Evolutionary conservation across 148 eudicot genomes (phyloP), one percentile per base, ranked within the genome.

Genomic region (Arbutus unedo): DNA sequence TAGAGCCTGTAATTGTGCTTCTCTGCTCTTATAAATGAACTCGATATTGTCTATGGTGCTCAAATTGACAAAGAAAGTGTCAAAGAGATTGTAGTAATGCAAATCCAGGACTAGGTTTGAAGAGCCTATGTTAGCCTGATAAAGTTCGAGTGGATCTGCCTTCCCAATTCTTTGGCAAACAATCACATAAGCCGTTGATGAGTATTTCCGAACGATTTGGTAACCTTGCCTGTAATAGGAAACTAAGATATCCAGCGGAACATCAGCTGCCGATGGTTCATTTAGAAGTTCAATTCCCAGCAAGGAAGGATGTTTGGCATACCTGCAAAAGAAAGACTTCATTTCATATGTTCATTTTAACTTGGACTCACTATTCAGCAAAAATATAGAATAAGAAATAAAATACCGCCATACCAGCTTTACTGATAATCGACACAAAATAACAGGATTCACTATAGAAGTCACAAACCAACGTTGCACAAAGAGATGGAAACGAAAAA

Each of bases 21-120:
- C 86, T 79, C 93, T 86, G 83, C 86, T 91, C 86, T 91, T 89
- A 83, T 87, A 91, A 67, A 94, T 90, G 84, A 53, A 93, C 72
- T 94, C 88, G 76, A 94, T 87, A 54, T 94, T 93, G 53, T 91
- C 93, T 15, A 77, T 11, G 44, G 88, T 51, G 71, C 85, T 94
- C 93, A 91, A 78, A 78, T 90, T 92, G 48, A 73, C 78, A 68
- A 93, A 93, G 84, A 79, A 90, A 41, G 78, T 62, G 78, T 90
- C 93, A 9, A 94, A 94, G 53, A 91, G 92, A 85, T 90, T 94
- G 88, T 94, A 94, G 84, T 91, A 94, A 81, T 94, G 98, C 83
- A 93, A 80, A 85, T 93, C 96, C 56, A 91, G 83, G 23, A 91
- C 96, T 21, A 86, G 9, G 79, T 93, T 93, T 31, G 74, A 50